phyloP scores from a whole-genome alignment of 176 grass and related monocot genomes.

The Triticum aestivum region IWGSC_CS_RefSeq_v2.1 NC_057801.1:775764592-775765091 shows the following conservation, averaged over 20 bases:
- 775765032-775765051: neutral
- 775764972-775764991: neutral
- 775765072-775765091: neutral
- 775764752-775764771: neutral
- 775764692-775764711: neutral
- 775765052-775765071: neutral
- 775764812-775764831: neutral
- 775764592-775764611: too few species aligned
- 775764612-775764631: too few species aligned
- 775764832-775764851: neutral
- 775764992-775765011: neutral
- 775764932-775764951: neutral
- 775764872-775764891: neutral
- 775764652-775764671: neutral
- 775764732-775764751: neutral
- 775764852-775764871: neutral
- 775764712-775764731: neutral
- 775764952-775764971: neutral
- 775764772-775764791: neutral
- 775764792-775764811: neutral
- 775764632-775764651: neutral
- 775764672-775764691: neutral
- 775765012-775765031: neutral
- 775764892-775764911: too few species aligned
- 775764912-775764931: too few species aligned